Conservation (phyloP, 352 stramenopile genomes). For the Pythium phragmitis region DNA sequence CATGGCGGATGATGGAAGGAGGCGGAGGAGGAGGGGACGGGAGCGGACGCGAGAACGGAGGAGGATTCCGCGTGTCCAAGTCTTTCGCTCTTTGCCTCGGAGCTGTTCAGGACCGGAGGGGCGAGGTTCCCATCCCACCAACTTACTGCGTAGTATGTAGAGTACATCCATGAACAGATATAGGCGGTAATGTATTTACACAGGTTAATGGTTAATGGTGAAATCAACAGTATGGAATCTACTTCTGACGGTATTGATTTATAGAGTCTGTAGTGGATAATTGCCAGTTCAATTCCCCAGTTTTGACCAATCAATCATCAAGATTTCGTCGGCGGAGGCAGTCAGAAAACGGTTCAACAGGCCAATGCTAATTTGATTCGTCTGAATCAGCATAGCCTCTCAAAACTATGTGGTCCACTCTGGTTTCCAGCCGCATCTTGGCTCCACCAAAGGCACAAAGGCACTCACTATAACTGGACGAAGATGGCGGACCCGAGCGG, state of each 20-base stretch:
- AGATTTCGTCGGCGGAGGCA: not conserved
- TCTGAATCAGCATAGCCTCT: not conserved
- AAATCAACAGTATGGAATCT: no score
- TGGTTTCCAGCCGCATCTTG: not conserved
- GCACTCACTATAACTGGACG: not conserved
- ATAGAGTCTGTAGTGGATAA: not conserved
- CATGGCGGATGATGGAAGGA: constrained; percentile 11
- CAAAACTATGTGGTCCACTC: not conserved
- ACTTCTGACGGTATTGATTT: not conserved
- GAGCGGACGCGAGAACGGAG: not conserved
- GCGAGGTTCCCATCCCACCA: not conserved
- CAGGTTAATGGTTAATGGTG: no score
- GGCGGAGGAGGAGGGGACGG: constrained; percentile 8
- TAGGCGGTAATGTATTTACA: not conserved
- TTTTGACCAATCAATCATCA: constrained; percentile 10
- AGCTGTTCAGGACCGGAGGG: not conserved
- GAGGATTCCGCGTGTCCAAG: constrained; percentile 3
- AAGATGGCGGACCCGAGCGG: constrained; percentile 40
- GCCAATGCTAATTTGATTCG: not conserved
- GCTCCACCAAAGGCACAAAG: not conserved
- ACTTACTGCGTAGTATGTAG: not conserved
- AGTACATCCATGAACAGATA: not conserved
- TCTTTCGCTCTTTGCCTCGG: not conserved
- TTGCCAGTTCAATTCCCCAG: constrained; percentile 8
- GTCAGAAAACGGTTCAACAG: not conserved